phyloP scores from a whole-genome alignment of 2,329 filamentous ascomycete genomes.

The Keithomyces neogunnii region DNA sequence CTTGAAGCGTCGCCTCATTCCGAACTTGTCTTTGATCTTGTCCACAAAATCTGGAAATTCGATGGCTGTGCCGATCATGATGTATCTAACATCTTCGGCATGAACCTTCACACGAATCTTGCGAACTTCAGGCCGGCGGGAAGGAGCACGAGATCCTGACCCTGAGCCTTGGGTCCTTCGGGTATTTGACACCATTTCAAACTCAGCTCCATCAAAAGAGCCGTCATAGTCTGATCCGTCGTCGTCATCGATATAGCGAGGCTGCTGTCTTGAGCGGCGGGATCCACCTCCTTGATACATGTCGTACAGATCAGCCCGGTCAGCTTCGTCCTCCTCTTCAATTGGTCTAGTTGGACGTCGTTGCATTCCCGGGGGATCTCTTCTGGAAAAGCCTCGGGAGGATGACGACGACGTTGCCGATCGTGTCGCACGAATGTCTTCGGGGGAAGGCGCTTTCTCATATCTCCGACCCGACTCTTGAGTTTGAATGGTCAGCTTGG shows the following conservation, averaged over 20 bases:
- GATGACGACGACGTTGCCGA: constrained; percentile 37
- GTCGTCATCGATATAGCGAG: constrained; percentile 70
- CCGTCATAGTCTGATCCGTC: constrained; percentile 66
- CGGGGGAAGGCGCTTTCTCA: constrained; percentile 44
- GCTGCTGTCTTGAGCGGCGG: constrained; percentile 30
- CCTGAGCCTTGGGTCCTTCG: constrained; percentile 36
- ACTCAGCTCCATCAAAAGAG: constrained; percentile 67
- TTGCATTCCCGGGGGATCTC: constrained; percentile 22
- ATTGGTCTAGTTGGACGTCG: constrained; percentile 21
- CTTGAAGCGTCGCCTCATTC: constrained; percentile 68
- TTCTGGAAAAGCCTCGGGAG: constrained; percentile 35
- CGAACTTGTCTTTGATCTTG: constrained; percentile 81
- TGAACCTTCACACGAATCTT: constrained; percentile 91
- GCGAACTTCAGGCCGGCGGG: constrained; percentile 56
- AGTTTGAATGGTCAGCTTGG: constrained; percentile 54
- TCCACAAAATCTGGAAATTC: constrained; percentile 71
- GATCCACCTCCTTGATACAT: constrained; percentile 41
- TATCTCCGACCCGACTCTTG: constrained; percentile 44
- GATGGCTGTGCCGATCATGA: constrained; percentile 69
- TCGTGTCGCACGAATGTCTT: constrained; percentile 25
- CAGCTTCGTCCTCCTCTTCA: constrained; percentile 50
- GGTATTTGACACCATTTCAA: constrained; percentile 64
- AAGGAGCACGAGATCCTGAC: constrained; percentile 43
- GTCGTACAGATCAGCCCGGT: constrained; percentile 63
- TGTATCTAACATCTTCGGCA: constrained; percentile 81